Base-by-base conservation (phyloP, 2,329 filamentous ascomycete species). In the Calonectria multiphialidica region DNA sequence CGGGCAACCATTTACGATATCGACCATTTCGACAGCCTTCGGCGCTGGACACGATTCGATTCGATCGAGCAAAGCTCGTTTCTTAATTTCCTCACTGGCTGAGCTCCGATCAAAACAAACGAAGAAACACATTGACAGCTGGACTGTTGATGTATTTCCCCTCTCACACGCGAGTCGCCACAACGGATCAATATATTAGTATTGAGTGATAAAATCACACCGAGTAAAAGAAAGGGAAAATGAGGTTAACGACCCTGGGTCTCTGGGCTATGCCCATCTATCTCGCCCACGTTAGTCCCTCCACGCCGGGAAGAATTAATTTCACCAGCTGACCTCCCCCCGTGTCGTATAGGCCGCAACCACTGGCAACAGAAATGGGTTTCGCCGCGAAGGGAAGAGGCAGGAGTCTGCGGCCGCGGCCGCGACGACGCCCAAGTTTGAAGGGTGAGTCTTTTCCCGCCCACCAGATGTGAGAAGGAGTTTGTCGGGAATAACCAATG, bases 111-210 rank as follows among this genome's bases (percentile, higher is more conserved):
- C 8, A 5, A 30, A 30, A 30, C 28, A 30, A 30, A 33, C n/a
- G 15, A 42, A 30, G 33, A 18, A 49, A 53, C 49, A 62, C 63
- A 68, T 49, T 73, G 73, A 77, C 74, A 74, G 79, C 79, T 78
- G 79, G 77, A 78, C 77, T 78, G 79, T 79, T 79, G 67, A 30
- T 61, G 13, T 74, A 63, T 67, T 74, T 66, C 62, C 69, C 47
- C 35, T 3, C 13, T 8, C 28, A 30, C 28, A 28, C 66, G 57
- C 68, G n/a, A 75, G 53, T 68, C 53, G 66, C 53, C 62, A 70
- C 69, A 42, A n/a, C 42, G 42, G 30, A 33, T 42, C 25, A 40
- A 50, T 61, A 23, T n/a, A 23, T 40, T 45, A 44, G n/a, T 23
- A 63, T 66, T 57, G 67, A 66, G 18, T 55, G 21, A 59, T 5